These are phyloP conservation scores for Acorus calamus DNA, from an alignment of 106 monocot genomes.

Conservation along the genomic window DNA sequence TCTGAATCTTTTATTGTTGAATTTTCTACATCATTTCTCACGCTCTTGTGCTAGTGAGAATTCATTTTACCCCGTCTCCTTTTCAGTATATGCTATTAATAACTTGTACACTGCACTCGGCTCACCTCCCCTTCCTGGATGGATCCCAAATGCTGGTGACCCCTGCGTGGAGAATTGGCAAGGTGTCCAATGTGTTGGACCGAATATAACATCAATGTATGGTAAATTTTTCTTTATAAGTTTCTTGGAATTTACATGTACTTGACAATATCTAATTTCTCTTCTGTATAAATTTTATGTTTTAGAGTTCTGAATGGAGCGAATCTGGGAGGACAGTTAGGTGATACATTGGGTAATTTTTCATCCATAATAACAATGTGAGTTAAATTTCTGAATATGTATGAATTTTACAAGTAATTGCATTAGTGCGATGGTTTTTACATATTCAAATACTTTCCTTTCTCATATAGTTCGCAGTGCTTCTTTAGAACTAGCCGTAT, in stretches of 20 bases:
- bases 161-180: slow-evolving; percentile 83
- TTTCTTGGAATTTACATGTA: neutral
- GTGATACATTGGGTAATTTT: slow-evolving; percentile 66
- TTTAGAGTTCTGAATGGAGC: slow-evolving; percentile 71
- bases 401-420: too few species aligned
- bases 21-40: too few species aligned
- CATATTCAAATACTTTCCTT: too few species aligned
- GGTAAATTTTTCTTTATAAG: slow-evolving; percentile 15
- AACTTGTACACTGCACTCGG: slow-evolving; percentile 72
- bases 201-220: slow-evolving; percentile 86
- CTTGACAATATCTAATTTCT: neutral
- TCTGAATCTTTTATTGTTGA: too few species aligned
- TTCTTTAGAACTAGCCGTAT: too few species aligned
- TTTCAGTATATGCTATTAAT: slow-evolving; percentile 86
- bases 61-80: slow-evolving; percentile 11
- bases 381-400: slow-evolving; percentile 6
- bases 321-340: slow-evolving; percentile 80
- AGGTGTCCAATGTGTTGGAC: slow-evolving; percentile 65
- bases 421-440: too few species aligned
- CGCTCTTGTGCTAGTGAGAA: too few species aligned
- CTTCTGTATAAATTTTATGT: slow-evolving; percentile 8
- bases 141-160: slow-evolving; percentile 81
- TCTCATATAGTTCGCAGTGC: too few species aligned
- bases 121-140: slow-evolving; percentile 79
- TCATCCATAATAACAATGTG: slow-evolving; percentile 74